Evolutionary conservation across 2,329 filamentous ascomycete genomes (phyloP).

Genomic region (Rutstroemia sp.): DNA sequence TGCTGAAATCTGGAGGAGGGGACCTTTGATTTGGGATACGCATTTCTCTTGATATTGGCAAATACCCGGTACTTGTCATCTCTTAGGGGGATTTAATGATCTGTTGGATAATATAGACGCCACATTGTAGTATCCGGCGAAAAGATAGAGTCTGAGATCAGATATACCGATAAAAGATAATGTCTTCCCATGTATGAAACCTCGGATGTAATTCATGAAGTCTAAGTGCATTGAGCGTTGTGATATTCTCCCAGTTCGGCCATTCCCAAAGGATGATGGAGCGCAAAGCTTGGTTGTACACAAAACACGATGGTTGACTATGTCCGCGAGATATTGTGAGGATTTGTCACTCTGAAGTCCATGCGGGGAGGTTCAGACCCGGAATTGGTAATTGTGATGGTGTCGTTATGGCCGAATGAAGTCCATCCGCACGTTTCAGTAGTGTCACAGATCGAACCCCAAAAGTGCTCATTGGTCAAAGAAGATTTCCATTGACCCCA

Average conservation of each 20-base stretch:
- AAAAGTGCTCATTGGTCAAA: neutral
- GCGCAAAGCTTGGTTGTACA: neutral
- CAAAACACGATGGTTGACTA: neutral
- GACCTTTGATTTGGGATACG: conserved; percentile 7
- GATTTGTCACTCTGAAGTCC: neutral
- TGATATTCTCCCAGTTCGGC: neutral
- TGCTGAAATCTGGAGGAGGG: conserved; percentile 6
- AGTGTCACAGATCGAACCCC: conserved; percentile 1
- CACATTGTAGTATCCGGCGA: conserved; percentile 13
- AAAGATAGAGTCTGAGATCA: conserved; percentile 11
- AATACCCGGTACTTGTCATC: conserved; percentile 6
- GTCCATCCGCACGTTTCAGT: conserved; percentile 1
- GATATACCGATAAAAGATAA: conserved; percentile 13
- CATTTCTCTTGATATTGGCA: conserved; percentile 11
- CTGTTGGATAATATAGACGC: conserved; percentile 9
- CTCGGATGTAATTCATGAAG: neutral
- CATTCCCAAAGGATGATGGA: neutral
- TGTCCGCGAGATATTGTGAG: conserved; percentile 1
- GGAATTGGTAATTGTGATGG: neutral
- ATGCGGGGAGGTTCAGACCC: neutral
- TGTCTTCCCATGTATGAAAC: conserved; percentile 10
- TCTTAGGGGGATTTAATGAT: conserved; percentile 1
- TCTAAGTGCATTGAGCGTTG: neutral
- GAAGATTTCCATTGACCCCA: neutral
- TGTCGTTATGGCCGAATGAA: neutral